Conservation (phyloP, 208 protist species). For the Tritrichomonas foetus region DNA sequence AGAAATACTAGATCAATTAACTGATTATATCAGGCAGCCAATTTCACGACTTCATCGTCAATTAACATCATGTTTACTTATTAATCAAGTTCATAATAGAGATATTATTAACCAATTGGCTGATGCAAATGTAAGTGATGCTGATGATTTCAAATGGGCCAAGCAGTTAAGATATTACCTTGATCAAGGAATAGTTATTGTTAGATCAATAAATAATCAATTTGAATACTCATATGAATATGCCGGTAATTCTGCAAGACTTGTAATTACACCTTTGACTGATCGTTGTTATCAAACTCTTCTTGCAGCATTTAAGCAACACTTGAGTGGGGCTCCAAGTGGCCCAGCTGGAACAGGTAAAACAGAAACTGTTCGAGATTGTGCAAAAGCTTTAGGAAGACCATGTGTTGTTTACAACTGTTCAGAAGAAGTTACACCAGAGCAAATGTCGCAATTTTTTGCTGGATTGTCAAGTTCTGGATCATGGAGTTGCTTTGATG, state of each 20-base stretch:
- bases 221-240: slow-evolving; percentile 61
- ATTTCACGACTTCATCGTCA: background rate
- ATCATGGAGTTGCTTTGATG: slow-evolving; percentile 66
- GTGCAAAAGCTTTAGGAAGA: slow-evolving; percentile 63
- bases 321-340: slow-evolving; percentile 63
- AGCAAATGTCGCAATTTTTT: slow-evolving; percentile 58
- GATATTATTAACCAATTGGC: slow-evolving; percentile 65
- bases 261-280: slow-evolving; percentile 63
- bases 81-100: slow-evolving; percentile 69
- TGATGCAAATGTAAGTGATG: slow-evolving; percentile 71
- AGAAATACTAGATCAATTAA: background rate
- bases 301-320: slow-evolving; percentile 63
- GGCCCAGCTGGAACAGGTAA: slow-evolving; percentile 69
- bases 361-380: slow-evolving; percentile 67
- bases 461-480: slow-evolving; percentile 53
- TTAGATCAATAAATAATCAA: slow-evolving; percentile 54
- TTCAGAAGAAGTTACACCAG: slow-evolving; percentile 73
- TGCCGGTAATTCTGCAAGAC: slow-evolving; percentile 55
- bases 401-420: slow-evolving; percentile 92
- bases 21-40: background rate
- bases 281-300: slow-evolving; percentile 70
- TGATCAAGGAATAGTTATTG: slow-evolving; percentile 56
- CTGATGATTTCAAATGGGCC: slow-evolving; percentile 86
- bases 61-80: slow-evolving; percentile 43
- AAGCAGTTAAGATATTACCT: slow-evolving; percentile 91